phyloP scores from a whole-genome alignment of 768 basidiomycete species.

The Hygrocybe coccinea region DNA sequence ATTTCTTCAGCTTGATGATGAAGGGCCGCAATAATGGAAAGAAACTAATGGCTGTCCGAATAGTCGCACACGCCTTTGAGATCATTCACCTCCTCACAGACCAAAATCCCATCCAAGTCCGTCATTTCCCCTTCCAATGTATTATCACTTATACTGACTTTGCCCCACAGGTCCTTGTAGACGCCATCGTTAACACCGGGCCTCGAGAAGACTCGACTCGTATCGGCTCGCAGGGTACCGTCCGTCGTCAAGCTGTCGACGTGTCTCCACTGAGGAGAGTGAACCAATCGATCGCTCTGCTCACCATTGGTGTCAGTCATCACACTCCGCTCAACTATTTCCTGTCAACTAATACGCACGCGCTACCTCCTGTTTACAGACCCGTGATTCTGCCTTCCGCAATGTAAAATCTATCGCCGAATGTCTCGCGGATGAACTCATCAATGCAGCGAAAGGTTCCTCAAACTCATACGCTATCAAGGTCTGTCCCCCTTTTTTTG shows the following conservation, averaged over 20 bases:
- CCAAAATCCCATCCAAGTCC: constrained; percentile 96
- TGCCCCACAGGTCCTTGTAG: constrained; percentile 77
- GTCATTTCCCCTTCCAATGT: not conserved
- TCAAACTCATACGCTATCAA: constrained; percentile 99
- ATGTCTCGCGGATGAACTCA: constrained; percentile 98
- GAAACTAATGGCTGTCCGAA: constrained; percentile 97
- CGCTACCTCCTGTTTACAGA: constrained; percentile 42
- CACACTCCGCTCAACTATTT: not conserved
- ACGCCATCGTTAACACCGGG: constrained; percentile 99
- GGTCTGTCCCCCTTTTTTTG: constrained; percentile 42
- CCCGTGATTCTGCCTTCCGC: constrained; percentile 99
- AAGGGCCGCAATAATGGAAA: constrained; percentile 99
- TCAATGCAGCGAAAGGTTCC: constrained; percentile 99
- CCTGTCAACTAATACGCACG: not conserved
- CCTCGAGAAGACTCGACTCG: constrained; percentile 99
- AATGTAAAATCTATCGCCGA: constrained; percentile 99
- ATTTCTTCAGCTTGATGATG: constrained; percentile 85
- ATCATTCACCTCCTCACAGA: constrained; percentile 99
- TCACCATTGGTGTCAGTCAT: constrained; percentile 86
- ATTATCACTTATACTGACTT: not conserved
- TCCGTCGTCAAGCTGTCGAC: constrained; percentile 99
- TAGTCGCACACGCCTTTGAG: constrained; percentile 98
- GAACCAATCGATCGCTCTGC: constrained; percentile 93
- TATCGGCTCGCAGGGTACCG: constrained; percentile 99
- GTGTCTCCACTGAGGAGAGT: constrained; percentile 97